Evolutionary conservation across 164 flowering plant genomes (phyloP), one percentile per base, ranked within the genome.

Genomic region (grape (Vitis vinifera)): DNA sequence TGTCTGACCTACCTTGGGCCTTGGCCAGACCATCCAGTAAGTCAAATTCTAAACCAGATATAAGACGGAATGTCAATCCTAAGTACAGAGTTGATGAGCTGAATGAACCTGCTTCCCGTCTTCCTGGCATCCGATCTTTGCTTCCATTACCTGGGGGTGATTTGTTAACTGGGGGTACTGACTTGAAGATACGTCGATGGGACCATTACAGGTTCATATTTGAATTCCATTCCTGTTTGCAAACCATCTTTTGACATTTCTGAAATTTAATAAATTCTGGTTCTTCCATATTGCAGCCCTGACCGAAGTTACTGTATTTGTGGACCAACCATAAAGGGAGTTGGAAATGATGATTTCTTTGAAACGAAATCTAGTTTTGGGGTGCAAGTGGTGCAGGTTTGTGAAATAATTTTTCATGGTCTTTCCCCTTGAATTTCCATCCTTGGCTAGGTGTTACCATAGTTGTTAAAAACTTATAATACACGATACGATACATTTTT

Each of bases 61-160:
- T 68, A 23, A 86, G 87, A 67, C 76, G 82, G 37, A 86, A 83
- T 73, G 58, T 75, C 55, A 88, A 83, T 75, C 82, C 79, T 10
- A 91, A 88, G 73, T 96, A 96, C 80, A 83, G 89, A 76, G 86
- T 88, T 67, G 84, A 88, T 75, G 98, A 93, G 79, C 83, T 96
- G 75, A 91, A 88, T 79, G 97, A 91, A 66, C 94, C 97, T 57
- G 85, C 97, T 19, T 81, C 88, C 7, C 91, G 92, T 62, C 85
- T 89, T 65, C 89, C 94, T 68, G 99, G 99, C 58, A 77, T 96
- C 55, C 97, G 98, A 30, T 80, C 98, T 68, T 77, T 96, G 76
- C 93, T 96, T 77, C 91, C 99, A 52, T 84, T 96, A 71, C 95
- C 98, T 63, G 97, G 98, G 44, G 99, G 99, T 53, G 97, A 96